Evolutionary conservation across 495 filamentous ascomycete species (phyloP), one percentile per base, ranked within the genome.

Genomic region (Xylaria acuta): DNA sequence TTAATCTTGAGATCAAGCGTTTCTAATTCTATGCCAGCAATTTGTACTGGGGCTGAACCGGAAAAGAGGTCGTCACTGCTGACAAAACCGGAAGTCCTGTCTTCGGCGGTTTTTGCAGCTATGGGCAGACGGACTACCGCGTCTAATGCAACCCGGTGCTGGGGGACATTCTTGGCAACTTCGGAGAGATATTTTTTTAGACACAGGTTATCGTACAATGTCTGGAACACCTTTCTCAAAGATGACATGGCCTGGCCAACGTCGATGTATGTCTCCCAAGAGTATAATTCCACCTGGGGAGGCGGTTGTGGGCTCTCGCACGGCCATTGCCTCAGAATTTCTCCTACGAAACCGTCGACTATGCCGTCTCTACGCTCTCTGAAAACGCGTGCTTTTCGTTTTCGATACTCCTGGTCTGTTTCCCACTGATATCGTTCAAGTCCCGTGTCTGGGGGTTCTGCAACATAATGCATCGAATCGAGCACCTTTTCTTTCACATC

Each of bases 171-270:
- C 1, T 32, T 7, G 45, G 6, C 16, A 60, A 78, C 68, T 40
- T 56, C 6, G n/a, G 54, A 18, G 41, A 76, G 53, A 64, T 71
- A 76, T 1, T 45, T 0, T 49, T 20, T 4, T 30, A 79, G 47
- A n/a, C 69, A 32, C 27, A 25, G 34, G 70, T 87, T 87, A 9
- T 78, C 71, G 53, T 78, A 76, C 69, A 84, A 82, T 20, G 64
- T 73, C 54, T 77, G 73, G 64, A 84, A 86, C 47, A 60, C 70
- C 0, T 34, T 8, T 32, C 18, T 14, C 11, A 77, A 70, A 18
- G 40, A 41, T 0, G 5, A 34, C 71, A 82, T 81, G 20, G 73
- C 78, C 6, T 16, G 16, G 32, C 75, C 45, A 2, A 78, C 72
- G 27, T 73, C 25, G 18, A 75, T 68, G 20, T 75, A 72, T 0